phyloP scores from a whole-genome alignment of 495 filamentous ascomycete genomes.

The Penicillium egyptiacum region DNA sequence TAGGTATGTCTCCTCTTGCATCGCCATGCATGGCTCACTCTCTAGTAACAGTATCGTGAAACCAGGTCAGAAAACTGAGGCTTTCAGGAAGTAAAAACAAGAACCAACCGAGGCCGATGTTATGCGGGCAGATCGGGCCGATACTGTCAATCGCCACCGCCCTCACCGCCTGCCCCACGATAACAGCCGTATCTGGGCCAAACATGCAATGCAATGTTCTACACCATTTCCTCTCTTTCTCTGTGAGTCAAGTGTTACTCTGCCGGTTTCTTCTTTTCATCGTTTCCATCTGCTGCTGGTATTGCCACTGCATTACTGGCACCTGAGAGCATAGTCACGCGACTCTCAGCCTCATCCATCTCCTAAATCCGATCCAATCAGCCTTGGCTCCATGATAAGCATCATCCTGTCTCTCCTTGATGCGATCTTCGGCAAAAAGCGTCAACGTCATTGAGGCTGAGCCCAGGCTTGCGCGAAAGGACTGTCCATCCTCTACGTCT shows the following conservation, averaged over 20 bases:
- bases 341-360: slow-evolving; percentile 8
- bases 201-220: slow-evolving; percentile 8
- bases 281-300: not conserved
- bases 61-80: too few species aligned
- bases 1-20: not conserved
- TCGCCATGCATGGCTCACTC: not conserved
- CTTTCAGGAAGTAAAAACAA: too few species aligned
- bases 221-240: slow-evolving; percentile 7
- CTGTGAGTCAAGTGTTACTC: not conserved
- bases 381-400: slow-evolving; percentile 19
- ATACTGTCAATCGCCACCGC: slow-evolving; percentile 18
- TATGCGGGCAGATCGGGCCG: slow-evolving; percentile 6
- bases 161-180: slow-evolving; percentile 23
- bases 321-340: slow-evolving; percentile 7
- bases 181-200: slow-evolving; percentile 20
- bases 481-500: not conserved
- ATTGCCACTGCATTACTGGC: not conserved
- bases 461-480: slow-evolving; percentile 7
- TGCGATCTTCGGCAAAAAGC: slow-evolving; percentile 17
- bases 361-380: slow-evolving; percentile 2
- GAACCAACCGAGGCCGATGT: too few species aligned
- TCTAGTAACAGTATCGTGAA: not conserved
- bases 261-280: not conserved
- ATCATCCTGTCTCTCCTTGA: slow-evolving; percentile 15
- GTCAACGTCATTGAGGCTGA: slow-evolving; percentile 11